Percentiles rank a stretch among this genome's conserved stretches.
phyloP scores from a whole-genome alignment of 164 flowering plant genomes.

The Liquidambar formosana region DNA sequence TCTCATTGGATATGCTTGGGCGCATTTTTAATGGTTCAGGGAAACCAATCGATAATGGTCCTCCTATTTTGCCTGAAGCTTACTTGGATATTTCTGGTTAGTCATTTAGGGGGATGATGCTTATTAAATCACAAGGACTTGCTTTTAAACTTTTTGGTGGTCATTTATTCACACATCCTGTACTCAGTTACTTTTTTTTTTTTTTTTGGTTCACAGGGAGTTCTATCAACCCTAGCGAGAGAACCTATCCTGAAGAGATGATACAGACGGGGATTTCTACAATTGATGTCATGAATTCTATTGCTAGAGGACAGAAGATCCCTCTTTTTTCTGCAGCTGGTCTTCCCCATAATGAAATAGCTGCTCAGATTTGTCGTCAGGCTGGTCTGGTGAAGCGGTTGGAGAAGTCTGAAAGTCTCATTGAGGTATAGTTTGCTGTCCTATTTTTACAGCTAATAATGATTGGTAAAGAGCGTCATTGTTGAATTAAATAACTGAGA shows the following conservation, averaged over 20 bases:
- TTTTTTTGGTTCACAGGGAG: too few species aligned
- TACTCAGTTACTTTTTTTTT: slow-evolving; percentile 6
- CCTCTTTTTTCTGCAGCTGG: slow-evolving; percentile 99
- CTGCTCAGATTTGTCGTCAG: slow-evolving; percentile 98
- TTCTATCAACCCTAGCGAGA: slow-evolving; percentile 98
- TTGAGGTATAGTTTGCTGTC: slow-evolving; percentile 51
- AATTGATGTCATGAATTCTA: slow-evolving; percentile 99
- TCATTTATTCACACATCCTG: background rate
- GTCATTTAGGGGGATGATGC: slow-evolving; percentile 7
- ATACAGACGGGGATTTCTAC: slow-evolving; percentile 98
- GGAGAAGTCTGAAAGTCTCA: slow-evolving; percentile 66
- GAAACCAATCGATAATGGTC: slow-evolving; percentile 98
- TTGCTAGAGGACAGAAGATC: slow-evolving; percentile 97
- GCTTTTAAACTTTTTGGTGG: background rate
- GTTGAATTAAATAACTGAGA: background rate
- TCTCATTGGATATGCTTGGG: slow-evolving; percentile 97
- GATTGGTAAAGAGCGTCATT: background rate
- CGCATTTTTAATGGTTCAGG: slow-evolving; percentile 99
- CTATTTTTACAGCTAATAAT: background rate
- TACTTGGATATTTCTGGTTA: slow-evolving; percentile 95
- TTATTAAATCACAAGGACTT: background rate
- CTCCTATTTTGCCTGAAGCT: slow-evolving; percentile 96
- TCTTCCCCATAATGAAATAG: slow-evolving; percentile 99
- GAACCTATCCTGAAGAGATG: slow-evolving; percentile 99
- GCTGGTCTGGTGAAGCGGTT: slow-evolving; percentile 93